A percentile compares a stretch with the other conserved stretches of the same genome.
phyloP scores from a whole-genome alignment of 2,329 filamentous ascomycete genomes.

The Ramularia collo-cygni region DNA sequence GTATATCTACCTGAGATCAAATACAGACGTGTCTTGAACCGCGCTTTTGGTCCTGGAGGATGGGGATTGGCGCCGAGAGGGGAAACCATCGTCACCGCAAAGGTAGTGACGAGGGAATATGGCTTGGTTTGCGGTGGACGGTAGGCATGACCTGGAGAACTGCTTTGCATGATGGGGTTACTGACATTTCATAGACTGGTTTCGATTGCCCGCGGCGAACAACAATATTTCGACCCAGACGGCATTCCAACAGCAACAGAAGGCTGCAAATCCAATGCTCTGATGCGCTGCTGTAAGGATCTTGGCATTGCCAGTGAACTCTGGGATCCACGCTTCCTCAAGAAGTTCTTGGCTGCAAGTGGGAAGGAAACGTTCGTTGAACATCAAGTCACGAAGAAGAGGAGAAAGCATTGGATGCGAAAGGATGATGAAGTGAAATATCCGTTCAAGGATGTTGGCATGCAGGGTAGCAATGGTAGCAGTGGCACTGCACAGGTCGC shows the following conservation, averaged over 20 bases:
- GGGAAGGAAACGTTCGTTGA: conserved; percentile 84
- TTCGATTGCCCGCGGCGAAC: conserved; percentile 86
- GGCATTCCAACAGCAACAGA: conserved; percentile 91
- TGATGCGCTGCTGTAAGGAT: conserved; percentile 98
- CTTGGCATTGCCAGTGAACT: conserved; percentile 89
- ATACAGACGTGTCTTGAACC: conserved; percentile 83
- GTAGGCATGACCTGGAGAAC: conserved; percentile 54
- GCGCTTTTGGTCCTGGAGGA: conserved; percentile 86
- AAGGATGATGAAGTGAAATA: conserved; percentile 71
- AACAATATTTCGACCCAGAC: conserved; percentile 85
- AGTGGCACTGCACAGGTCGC: no score
- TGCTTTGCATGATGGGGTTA: background rate
- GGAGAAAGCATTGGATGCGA: conserved; percentile 76
- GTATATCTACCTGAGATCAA: conserved; percentile 97
- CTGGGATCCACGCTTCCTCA: conserved; percentile 91
- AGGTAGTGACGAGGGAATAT: conserved; percentile 81
- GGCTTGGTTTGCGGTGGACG: conserved; percentile 81
- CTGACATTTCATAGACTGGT: conserved; percentile 58
- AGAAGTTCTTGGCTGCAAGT: conserved; percentile 67
- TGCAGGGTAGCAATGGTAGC: background rate
- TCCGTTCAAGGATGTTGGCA: conserved; percentile 49
- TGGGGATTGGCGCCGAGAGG: conserved; percentile 90
- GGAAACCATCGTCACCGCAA: conserved; percentile 76
- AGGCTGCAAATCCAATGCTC: conserved; percentile 93
- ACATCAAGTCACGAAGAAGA: conserved; percentile 79